Evolutionary conservation across 2,329 filamentous ascomycete species (phyloP), one percentile per base, ranked within the genome.

Genomic region (Colletotrichum spaethianum): DNA sequence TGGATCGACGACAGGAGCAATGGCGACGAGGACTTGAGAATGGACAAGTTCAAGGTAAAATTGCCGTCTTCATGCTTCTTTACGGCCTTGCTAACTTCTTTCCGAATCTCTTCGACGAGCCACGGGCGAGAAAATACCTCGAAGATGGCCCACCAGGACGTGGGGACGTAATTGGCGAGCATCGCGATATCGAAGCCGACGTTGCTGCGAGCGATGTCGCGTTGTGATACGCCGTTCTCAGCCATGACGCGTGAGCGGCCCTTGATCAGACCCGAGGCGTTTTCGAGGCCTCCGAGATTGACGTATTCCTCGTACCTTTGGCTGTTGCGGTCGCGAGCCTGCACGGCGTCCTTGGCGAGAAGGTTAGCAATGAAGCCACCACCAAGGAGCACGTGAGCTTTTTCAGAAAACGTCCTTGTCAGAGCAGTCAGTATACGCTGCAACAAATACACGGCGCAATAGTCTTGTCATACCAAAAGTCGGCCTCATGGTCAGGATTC

Each of bases 141-240:
- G 71, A 79, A 82, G 0, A 87, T 44, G 1, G 82, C 67, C 86
- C 86, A 88, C 77, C 86, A 88, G 0, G 77, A 75, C 0, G 83
- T 80, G 0, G 83, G 83, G 4, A 81, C 77, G 0, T 84, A 83
- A 74, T 88, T 88, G 52, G 80, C 78, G 1, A 85, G 76, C 28
- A 83, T 72, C 0, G 77, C 85, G 8, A 85, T 66, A 11, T 61
- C 48, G 62, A 75, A 67, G 3, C 67, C 61, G 36, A 65, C 5
- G 16, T 65, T 38, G 26, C 50, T 18, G 28, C 67, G 67, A 2
- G 3, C 60, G 23, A 69, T 48, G 8, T 69, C 67, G 6, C 52
- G 50, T 8, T 44, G 16, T 2, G 61, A 40, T n/a, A 63, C 61
- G 1, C 42, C 60, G 1, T 64, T 59, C 20, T 64, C 61, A 2